Percentiles rank a stretch among this genome's conserved stretches.
phyloP scores from a whole-genome alignment of 2,329 filamentous ascomycete genomes.

The Hypoxylon rubiginosum region DNA sequence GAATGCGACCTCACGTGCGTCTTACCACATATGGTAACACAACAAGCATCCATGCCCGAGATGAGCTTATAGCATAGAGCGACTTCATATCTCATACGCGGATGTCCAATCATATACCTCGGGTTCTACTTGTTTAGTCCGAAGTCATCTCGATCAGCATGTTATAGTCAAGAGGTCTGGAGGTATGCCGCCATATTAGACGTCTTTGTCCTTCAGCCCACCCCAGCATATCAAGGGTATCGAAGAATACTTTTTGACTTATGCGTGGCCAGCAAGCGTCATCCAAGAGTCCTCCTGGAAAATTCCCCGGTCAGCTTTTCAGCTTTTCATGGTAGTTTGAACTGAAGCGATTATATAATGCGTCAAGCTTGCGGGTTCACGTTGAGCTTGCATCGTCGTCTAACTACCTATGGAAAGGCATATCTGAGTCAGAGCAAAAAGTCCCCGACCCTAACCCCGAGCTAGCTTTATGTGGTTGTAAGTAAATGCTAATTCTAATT shows the following conservation, averaged over 20 bases:
- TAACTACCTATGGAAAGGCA: background rate
- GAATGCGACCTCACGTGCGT: slow-evolving; percentile 16
- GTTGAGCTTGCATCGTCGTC: background rate
- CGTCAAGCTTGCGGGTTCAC: background rate
- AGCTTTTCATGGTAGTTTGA: slow-evolving; percentile 9
- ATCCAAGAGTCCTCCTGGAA: background rate
- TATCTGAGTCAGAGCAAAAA: no score
- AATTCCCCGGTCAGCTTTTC: slow-evolving; percentile 1
- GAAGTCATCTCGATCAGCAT: background rate
- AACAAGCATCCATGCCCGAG: slow-evolving; percentile 2
- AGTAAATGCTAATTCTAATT: background rate
- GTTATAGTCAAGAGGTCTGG: background rate
- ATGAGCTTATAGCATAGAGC: slow-evolving; percentile 6
- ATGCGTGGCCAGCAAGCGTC: background rate
- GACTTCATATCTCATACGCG: background rate
- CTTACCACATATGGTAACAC: slow-evolving; percentile 14
- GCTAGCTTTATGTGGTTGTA: no score
- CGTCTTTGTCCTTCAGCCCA: background rate
- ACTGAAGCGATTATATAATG: background rate
- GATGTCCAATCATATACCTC: background rate
- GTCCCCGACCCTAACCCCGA: no score
- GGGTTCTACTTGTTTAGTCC: background rate
- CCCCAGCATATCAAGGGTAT: no score
- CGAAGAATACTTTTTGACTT: no score
- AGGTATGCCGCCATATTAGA: background rate